phyloP scores from a whole-genome alignment of 2,329 filamentous ascomycete genomes.

The Plectosphaerella sp. region DNA sequence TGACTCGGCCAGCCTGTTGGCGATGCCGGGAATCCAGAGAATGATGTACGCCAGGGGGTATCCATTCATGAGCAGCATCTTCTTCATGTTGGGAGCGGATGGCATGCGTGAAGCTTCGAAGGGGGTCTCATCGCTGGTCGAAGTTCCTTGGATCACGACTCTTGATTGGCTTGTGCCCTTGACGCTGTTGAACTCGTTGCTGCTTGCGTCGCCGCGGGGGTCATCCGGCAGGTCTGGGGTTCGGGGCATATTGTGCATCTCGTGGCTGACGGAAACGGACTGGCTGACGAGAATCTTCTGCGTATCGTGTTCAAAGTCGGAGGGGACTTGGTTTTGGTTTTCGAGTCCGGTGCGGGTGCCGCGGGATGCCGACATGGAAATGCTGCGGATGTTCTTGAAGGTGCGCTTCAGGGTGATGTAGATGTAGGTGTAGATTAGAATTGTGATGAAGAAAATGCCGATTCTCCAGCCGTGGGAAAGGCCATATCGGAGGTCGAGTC shows the following conservation, averaged over 20 bases:
- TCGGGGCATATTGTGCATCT: slow-evolving; percentile 4
- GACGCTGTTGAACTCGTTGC: background rate
- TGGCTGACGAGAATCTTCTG: slow-evolving; percentile 8
- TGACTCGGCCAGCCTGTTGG: slow-evolving; percentile 25
- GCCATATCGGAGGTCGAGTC: slow-evolving; percentile 33
- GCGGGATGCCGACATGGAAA: background rate
- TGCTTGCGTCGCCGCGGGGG: background rate
- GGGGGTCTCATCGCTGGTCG: background rate
- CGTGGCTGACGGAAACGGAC: slow-evolving; percentile 8
- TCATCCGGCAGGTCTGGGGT: background rate
- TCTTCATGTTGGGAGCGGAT: slow-evolving; percentile 18
- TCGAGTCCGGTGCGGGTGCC: slow-evolving; percentile 1
- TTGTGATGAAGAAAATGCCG: slow-evolving; percentile 32
- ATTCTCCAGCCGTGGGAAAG: slow-evolving; percentile 41
- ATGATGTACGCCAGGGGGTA: slow-evolving; percentile 31
- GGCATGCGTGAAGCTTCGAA: slow-evolving; percentile 8
- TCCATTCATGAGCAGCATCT: slow-evolving; percentile 30
- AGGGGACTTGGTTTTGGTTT: background rate
- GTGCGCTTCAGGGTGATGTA: slow-evolving; percentile 11
- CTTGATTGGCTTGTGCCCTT: slow-evolving; percentile 1
- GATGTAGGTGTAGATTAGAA: slow-evolving; percentile 36
- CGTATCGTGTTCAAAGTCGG: slow-evolving; percentile 7
- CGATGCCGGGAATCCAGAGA: slow-evolving; percentile 31
- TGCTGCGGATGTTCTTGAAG: background rate
- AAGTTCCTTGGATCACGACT: slow-evolving; percentile 1